Conservation (phyloP, 1,284 basidiomycete species). For the Earliella scabrosa region DNA sequence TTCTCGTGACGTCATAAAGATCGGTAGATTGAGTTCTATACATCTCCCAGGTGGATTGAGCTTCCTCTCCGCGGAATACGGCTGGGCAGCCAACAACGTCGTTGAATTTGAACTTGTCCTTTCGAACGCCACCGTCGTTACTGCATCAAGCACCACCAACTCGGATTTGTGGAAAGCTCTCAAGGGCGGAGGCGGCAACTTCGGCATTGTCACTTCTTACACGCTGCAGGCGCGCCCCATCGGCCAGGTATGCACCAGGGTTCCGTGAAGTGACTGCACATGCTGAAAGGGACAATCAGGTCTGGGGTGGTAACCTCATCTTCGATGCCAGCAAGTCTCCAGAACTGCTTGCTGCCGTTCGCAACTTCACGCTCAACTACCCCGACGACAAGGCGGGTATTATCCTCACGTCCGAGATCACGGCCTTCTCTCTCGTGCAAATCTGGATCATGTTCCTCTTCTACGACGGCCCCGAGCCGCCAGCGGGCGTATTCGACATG, state of each 20-base stretch:
- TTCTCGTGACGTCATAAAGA: neutral
- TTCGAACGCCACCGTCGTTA: neutral
- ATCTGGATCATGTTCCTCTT: conserved; percentile 1
- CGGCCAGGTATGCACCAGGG: neutral
- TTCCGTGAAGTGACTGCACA: neutral
- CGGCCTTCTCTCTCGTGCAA: neutral
- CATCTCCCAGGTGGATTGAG: neutral
- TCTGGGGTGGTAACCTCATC: neutral
- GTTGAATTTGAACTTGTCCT: neutral
- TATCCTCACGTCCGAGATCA: neutral
- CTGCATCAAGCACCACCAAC: neutral
- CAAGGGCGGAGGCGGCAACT: neutral
- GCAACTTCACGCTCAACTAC: neutral
- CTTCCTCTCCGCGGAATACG: neutral
- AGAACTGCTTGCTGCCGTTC: neutral
- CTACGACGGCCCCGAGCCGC: neutral
- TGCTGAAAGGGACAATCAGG: neutral
- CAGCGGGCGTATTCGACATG: neutral
- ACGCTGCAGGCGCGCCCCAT: neutral
- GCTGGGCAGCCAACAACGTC: neutral
- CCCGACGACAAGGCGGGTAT: neutral
- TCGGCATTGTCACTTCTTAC: neutral
- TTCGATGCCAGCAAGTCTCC: neutral
- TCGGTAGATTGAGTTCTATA: neutral
- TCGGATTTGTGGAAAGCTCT: neutral